Base-by-base conservation (phyloP, 371 early-diverging fungal genomes). In the Fennellomyces sp. region DNA sequence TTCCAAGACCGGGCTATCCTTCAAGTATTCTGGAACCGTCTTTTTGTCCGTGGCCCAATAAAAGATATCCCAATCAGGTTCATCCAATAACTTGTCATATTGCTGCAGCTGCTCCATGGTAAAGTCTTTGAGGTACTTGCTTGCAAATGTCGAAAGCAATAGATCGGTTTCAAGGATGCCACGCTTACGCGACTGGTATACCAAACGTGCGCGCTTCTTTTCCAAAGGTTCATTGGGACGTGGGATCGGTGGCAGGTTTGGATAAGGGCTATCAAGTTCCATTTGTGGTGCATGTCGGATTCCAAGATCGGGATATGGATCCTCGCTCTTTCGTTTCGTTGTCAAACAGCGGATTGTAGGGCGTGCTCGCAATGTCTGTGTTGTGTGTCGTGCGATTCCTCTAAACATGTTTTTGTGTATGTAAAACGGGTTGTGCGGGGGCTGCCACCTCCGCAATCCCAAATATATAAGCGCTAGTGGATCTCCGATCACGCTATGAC, bases 31-130 rank as follows among this genome's bases (percentile, higher is more conserved):
- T 1, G 94, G 94, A 10, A 86, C 70, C 13, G 73, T 65, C 60
- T 88, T 90, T 68, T 88, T 88, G 26, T 79, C 75, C 0, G 91
- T 91, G 4, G 87, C 87, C 93, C 94, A 97, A 66, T 97, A 95
- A 68, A 92, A 97, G 60, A 97, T 92, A 72, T 96, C 97, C 97
- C 97, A 97, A 71, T 97, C 97, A 28, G 93, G 92, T 62, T 94
- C 92, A 66, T 94, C 90, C 69, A 98, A 74, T 53, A 98, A 70
- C 53, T 77, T 63, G 66, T 96, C 98, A 54, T 91, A 90, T 61
- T 94, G 86, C 10, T 71, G 73, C 61, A 97, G 73, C 59, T 93
- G 86, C 6, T 70, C 70, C 39, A 70, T 62, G 19, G 73, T 54
- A 66, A 96, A 76, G 1, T 53, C 38, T 6, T 63, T 56, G 38